Conservation (phyloP, 805 yeast species). For the Candida mattraensis region DNA sequence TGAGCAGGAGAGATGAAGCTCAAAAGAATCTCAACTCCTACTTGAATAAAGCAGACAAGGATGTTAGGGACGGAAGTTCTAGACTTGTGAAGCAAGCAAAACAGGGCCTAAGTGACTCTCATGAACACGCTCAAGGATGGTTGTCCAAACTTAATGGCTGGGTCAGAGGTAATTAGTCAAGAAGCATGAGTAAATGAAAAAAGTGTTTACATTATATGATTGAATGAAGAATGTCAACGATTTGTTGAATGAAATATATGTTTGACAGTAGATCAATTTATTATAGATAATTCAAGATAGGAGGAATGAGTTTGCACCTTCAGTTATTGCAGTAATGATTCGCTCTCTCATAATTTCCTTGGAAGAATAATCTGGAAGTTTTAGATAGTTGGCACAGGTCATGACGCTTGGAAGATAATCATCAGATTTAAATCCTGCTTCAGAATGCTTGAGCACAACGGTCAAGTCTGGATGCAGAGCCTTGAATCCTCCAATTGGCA, state of each 20-base stretch:
- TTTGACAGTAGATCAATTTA: not conserved
- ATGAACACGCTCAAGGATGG: slow-evolving; percentile 24
- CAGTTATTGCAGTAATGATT: slow-evolving; percentile 70
- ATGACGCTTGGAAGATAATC: slow-evolving; percentile 92
- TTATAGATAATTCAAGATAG: slow-evolving; percentile 52
- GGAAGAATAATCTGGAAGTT: slow-evolving; percentile 78
- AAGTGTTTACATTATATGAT: too few species aligned
- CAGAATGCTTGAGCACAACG: slow-evolving; percentile 82
- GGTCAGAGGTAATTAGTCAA: slow-evolving; percentile 19
- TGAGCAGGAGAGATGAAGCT: slow-evolving; percentile 25
- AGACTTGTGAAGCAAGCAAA: slow-evolving; percentile 18
- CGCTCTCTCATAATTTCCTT: slow-evolving; percentile 58
- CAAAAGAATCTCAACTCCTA: slow-evolving; percentile 18
- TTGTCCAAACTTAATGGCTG: slow-evolving; percentile 22
- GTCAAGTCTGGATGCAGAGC: slow-evolving; percentile 80
- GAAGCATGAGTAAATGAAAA: slow-evolving; percentile 2
- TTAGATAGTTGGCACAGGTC: slow-evolving; percentile 96
- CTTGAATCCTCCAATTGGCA: slow-evolving; percentile 93
- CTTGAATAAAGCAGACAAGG: slow-evolving; percentile 14
- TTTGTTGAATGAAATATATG: slow-evolving; percentile 1
- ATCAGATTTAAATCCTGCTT: slow-evolving; percentile 65
- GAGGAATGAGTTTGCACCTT: slow-evolving; percentile 86
- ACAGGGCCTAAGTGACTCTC: slow-evolving; percentile 17
- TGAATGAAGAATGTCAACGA: too few species aligned
- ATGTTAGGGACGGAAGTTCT: slow-evolving; percentile 12